Percentiles rank a stretch among this genome's conserved stretches.
Evolutionary conservation across 73 alveolate genomes (phyloP).

Genomic region (Stentor roeselii): DNA sequence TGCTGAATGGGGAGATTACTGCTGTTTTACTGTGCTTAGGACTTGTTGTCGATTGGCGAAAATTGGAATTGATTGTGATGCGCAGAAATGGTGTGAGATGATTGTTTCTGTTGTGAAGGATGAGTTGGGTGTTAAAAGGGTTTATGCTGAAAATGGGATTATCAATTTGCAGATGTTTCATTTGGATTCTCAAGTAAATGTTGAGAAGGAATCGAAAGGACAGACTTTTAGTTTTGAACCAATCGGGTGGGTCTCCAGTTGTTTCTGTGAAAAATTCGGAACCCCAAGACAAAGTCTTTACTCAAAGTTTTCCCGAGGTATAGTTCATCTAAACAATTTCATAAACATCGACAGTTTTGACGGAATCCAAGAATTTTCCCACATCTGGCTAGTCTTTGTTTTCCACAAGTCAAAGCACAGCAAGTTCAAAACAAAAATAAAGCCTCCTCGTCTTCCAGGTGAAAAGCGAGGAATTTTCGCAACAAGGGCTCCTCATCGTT

Average conservation of each 20-base stretch:
- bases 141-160: background rate
- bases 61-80: background rate
- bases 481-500: constrained; percentile 89
- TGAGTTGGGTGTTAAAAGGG: background rate
- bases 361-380: constrained; percentile 75
- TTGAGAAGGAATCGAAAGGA: background rate
- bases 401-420: constrained; percentile 72
- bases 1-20: constrained; percentile 3
- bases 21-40: constrained; percentile 8
- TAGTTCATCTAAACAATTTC: background rate
- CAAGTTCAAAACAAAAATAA: constrained; percentile 61
- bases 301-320: constrained; percentile 28
- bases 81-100: background rate
- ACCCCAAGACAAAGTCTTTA: constrained; percentile 86
- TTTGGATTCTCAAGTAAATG: background rate
- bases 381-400: constrained; percentile 83
- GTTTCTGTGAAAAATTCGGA: constrained; percentile 90
- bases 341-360: constrained; percentile 56
- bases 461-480: constrained; percentile 90
- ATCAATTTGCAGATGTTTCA: background rate
- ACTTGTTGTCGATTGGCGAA: background rate
- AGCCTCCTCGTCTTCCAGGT: constrained; percentile 84
- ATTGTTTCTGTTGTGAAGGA: background rate
- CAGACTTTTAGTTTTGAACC: constrained; percentile 37
- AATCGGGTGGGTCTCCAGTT: constrained; percentile 74